A percentile compares a stretch with the other conserved stretches of the same genome.
phyloP scores from a whole-genome alignment of 2,329 filamentous ascomycete genomes.

The Thielaviopsis ethacetica region DNA sequence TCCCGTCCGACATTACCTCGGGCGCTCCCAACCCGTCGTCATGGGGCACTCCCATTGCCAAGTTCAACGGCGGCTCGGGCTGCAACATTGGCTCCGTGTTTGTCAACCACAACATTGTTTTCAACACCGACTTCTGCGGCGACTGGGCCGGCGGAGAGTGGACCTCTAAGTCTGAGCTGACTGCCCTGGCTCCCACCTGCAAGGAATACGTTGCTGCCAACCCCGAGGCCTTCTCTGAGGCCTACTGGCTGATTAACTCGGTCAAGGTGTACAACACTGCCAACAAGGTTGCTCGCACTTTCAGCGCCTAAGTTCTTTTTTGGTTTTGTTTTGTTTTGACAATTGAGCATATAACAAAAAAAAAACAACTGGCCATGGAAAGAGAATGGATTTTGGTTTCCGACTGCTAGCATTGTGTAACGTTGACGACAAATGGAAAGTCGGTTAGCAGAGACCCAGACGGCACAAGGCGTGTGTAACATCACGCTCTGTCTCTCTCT shows the following conservation, averaged over 20 bases:
- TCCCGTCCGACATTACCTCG: constrained; percentile 46
- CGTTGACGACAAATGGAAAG: too few relatives aligned
- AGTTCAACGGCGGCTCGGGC: constrained; percentile 45
- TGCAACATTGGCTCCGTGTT: constrained; percentile 63
- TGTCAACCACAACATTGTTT: constrained; percentile 55
- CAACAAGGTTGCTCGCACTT: constrained; percentile 1
- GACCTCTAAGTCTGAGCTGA: constrained; percentile 39
- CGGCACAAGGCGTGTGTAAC: too few relatives aligned
- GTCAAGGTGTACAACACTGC: constrained; percentile 38
- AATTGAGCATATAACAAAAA: too few relatives aligned
- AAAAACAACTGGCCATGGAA: too few relatives aligned
- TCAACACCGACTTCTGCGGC: constrained; percentile 77
- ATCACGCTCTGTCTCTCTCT: too few relatives aligned
- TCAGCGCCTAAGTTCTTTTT: constrained; percentile 1
- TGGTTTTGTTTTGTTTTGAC: background rate
- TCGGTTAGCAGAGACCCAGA: too few relatives aligned
- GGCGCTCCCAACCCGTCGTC: constrained; percentile 43
- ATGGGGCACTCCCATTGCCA: constrained; percentile 56
- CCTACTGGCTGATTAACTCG: constrained; percentile 64
- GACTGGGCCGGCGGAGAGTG: constrained; percentile 67
- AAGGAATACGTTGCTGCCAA: constrained; percentile 55
- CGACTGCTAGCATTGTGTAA: too few relatives aligned
- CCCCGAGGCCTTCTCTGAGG: constrained; percentile 50
- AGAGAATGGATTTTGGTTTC: too few relatives aligned
- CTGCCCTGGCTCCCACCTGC: constrained; percentile 46